A percentile compares a stretch with the other conserved stretches of the same genome.
phyloP scores from a whole-genome alignment of 2,329 filamentous ascomycete genomes.

The Thielaviopsis musarum region DNA sequence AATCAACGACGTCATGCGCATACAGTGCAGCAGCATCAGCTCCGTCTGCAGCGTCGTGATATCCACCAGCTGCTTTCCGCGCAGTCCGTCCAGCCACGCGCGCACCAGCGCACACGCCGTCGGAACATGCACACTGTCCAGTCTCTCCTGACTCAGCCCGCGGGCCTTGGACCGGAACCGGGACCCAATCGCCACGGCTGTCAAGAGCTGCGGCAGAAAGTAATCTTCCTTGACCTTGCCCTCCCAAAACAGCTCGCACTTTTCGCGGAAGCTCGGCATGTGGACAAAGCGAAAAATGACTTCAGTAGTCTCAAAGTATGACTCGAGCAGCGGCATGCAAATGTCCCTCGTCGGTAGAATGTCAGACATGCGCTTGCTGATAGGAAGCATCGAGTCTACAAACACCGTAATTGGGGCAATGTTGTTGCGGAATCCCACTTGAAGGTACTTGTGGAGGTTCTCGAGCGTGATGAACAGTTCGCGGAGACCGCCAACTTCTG shows the following conservation, averaged over 20 bases:
- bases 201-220: conserved; percentile 37
- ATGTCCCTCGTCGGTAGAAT: conserved; percentile 33
- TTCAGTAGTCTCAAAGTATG: conserved; percentile 34
- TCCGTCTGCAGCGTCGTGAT: conserved; percentile 37
- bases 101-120: conserved; percentile 38
- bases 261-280: conserved; percentile 31
- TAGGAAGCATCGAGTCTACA: conserved; percentile 40
- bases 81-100: conserved; percentile 34
- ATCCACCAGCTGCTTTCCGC: conserved; percentile 35
- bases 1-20: conserved; percentile 32
- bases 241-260: conserved; percentile 36
- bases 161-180: conserved; percentile 34
- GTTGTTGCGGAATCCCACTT: conserved; percentile 29
- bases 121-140: conserved; percentile 37
- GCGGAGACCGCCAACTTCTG: conserved; percentile 23
- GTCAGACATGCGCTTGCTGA: conserved; percentile 40
- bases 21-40: conserved; percentile 34
- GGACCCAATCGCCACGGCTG: conserved; percentile 35
- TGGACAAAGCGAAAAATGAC: conserved; percentile 37
- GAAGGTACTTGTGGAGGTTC: conserved; percentile 30
- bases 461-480: conserved; percentile 29
- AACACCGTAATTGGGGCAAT: conserved; percentile 37
- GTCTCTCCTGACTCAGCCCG: conserved; percentile 32
- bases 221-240: conserved; percentile 28
- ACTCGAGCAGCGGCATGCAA: conserved; percentile 33